These are phyloP conservation scores for Aplosporella prunicola DNA, from an alignment of 2,329 filamentous ascomycete species.

Conservation along the genomic window DNA sequence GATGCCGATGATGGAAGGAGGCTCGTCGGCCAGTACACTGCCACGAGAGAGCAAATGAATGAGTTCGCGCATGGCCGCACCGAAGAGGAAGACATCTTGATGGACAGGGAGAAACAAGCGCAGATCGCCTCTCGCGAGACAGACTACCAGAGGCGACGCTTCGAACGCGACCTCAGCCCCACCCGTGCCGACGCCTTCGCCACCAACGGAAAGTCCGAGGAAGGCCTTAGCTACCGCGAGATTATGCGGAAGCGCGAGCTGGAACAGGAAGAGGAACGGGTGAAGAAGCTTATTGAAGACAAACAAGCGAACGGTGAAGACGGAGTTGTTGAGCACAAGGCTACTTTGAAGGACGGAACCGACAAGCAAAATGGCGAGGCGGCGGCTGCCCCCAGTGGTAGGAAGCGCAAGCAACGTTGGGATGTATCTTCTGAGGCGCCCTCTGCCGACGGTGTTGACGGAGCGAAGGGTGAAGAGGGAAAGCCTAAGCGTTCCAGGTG, in stretches of 20 bases:
- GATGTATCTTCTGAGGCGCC: slow-evolving; percentile 59
- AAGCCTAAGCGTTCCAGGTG: slow-evolving; percentile 66
- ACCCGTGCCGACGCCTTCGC: too few species aligned
- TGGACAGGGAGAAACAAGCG: slow-evolving; percentile 78
- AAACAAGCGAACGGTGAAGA: slow-evolving; percentile 55
- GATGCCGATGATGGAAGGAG: slow-evolving; percentile 60
- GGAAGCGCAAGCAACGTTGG: slow-evolving; percentile 93
- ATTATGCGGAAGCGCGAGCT: slow-evolving; percentile 85
- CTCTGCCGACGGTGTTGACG: slow-evolving; percentile 35
- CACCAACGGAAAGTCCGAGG: slow-evolving; percentile 54
- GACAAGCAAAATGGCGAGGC: slow-evolving; percentile 53
- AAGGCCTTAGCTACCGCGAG: slow-evolving; percentile 77
- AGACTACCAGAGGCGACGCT: slow-evolving; percentile 93
- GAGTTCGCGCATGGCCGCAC: slow-evolving; percentile 86
- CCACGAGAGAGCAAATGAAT: slow-evolving; percentile 81
- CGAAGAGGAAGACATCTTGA: slow-evolving; percentile 83
- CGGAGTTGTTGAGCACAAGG: slow-evolving; percentile 55
- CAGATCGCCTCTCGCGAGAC: slow-evolving; percentile 89
- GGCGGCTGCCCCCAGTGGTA: slow-evolving; percentile 42
- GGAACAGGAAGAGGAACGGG: slow-evolving; percentile 86
- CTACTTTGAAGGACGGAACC: slow-evolving; percentile 60
- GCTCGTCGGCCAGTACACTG: slow-evolving; percentile 91
- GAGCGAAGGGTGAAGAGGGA: slow-evolving; percentile 15
- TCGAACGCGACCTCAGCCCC: slow-evolving; percentile 70
- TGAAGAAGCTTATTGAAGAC: slow-evolving; percentile 69